phyloP scores from a whole-genome alignment of 371 early-diverging fungal genomes.

The Furculomyces boomerangus region DNA sequence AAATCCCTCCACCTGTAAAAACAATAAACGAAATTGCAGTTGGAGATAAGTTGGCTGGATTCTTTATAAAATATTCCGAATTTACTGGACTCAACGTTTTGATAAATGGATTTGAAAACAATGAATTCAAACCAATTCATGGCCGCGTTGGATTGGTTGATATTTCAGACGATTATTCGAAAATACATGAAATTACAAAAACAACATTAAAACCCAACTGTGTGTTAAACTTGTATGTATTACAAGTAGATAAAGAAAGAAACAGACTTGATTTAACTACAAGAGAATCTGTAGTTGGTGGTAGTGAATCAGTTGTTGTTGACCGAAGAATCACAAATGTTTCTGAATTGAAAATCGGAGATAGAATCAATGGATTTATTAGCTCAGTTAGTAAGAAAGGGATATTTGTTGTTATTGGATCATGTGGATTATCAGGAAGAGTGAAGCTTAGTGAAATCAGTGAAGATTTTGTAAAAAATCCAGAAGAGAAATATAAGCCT shows the following conservation, averaged over 20 bases:
- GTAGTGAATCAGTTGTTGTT: constrained; percentile 3
- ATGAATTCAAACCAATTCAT: constrained; percentile 11
- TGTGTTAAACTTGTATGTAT: constrained; percentile 31
- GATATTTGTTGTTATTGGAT: constrained; percentile 45
- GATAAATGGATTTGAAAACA: neutral
- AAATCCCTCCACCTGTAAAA: neutral
- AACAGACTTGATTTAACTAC: constrained; percentile 41
- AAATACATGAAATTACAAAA: constrained; percentile 24
- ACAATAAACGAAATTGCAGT: neutral
- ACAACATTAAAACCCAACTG: constrained; percentile 25
- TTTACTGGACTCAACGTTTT: neutral
- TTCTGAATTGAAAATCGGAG: constrained; percentile 12
- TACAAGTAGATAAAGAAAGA: constrained; percentile 27
- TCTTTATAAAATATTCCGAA: neutral
- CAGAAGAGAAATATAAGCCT: constrained; percentile 42
- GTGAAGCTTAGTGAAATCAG: constrained; percentile 75
- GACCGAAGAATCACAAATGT: constrained; percentile 13
- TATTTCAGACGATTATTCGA: constrained; percentile 30
- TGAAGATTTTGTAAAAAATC: constrained; percentile 69
- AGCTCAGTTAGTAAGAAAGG: constrained; percentile 50
- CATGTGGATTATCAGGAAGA: constrained; percentile 41
- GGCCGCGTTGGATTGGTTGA: constrained; percentile 45
- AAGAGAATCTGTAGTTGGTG: constrained; percentile 28
- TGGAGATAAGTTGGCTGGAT: neutral
- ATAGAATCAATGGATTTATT: constrained; percentile 54